Evolutionary conservation across 2,329 filamentous ascomycete genomes (phyloP).

Genomic region (Helotiales sp.): DNA sequence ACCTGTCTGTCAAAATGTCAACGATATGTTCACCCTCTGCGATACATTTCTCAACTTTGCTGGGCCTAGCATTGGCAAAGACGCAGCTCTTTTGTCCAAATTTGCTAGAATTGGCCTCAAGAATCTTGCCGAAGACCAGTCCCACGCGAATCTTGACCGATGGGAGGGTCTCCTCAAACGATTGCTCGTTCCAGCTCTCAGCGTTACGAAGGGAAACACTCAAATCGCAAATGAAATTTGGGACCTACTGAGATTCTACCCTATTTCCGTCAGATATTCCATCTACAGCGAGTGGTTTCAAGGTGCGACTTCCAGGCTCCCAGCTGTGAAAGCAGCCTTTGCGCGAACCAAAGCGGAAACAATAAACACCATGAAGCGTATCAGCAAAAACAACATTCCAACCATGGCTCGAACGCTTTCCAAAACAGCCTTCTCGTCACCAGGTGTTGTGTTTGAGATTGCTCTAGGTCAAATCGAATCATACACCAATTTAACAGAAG

Average conservation of each 20-base stretch:
- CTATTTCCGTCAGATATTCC: conserved; percentile 74
- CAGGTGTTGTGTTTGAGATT: conserved; percentile 86
- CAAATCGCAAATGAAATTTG: conserved; percentile 85
- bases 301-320: conserved; percentile 72
- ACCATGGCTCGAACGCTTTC: conserved; percentile 86
- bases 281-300: conserved; percentile 95
- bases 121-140: conserved; percentile 70
- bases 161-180: conserved; percentile 86
- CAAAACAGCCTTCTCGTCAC: conserved; percentile 89
- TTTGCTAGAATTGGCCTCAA: conserved; percentile 81
- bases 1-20: conserved; percentile 84
- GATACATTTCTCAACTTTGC: conserved; percentile 81
- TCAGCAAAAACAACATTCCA: conserved; percentile 83
- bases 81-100: conserved; percentile 75
- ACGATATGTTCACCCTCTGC: conserved; percentile 88
- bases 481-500: conserved; percentile 92
- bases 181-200: conserved; percentile 84
- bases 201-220: conserved; percentile 81
- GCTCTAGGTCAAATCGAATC: conserved; percentile 89
- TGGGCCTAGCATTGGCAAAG: conserved; percentile 86
- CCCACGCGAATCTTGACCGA: conserved; percentile 67
- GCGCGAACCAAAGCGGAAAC: conserved; percentile 76
- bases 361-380: conserved; percentile 80
- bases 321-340: conserved; percentile 78
- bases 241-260: conserved; percentile 76